Conservation (phyloP, 1,139 yeast genomes). For the Blastobotrys serpentis region DNA sequence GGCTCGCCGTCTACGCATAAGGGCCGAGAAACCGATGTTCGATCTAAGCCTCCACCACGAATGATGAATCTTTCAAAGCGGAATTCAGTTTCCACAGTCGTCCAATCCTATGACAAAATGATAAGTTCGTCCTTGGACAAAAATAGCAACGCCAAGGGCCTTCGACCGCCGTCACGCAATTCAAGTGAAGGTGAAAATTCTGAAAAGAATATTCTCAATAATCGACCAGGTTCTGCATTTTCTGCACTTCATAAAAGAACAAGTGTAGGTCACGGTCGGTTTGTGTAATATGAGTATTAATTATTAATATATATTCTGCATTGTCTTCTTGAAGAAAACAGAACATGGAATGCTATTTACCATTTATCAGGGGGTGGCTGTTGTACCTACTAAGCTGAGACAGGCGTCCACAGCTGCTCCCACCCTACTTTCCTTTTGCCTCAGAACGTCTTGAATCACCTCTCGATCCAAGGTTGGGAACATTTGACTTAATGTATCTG, state of each 20-base stretch:
- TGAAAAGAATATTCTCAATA: not conserved
- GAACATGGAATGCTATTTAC: too few relatives aligned
- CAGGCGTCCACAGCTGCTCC: slow-evolving; percentile 76
- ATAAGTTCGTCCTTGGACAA: not conserved
- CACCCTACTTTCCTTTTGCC: slow-evolving; percentile 63
- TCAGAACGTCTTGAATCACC: slow-evolving; percentile 67
- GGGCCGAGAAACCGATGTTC: not conserved
- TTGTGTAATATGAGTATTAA: slow-evolving; percentile 11
- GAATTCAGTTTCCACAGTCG: not conserved
- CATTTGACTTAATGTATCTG: slow-evolving; percentile 58
- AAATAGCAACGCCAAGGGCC: too few relatives aligned
- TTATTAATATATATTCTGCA: slow-evolving; percentile 2
- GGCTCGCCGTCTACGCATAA: slow-evolving; percentile 24
- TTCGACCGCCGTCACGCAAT: not conserved
- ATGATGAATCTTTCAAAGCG: not conserved
- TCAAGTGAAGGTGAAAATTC: not conserved
- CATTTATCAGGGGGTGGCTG: not conserved
- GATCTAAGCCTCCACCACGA: not conserved
- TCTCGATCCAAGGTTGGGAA: slow-evolving; percentile 73
- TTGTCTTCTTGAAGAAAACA: not conserved
- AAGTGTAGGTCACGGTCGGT: slow-evolving; percentile 29
- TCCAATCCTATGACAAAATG: slow-evolving; percentile 7
- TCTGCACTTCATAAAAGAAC: slow-evolving; percentile 28
- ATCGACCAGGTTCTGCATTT: slow-evolving; percentile 30
- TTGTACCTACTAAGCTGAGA: slow-evolving; percentile 28